Conservation (phyloP, 2,329 filamentous ascomycete genomes). For the Botrytis aclada region DNA sequence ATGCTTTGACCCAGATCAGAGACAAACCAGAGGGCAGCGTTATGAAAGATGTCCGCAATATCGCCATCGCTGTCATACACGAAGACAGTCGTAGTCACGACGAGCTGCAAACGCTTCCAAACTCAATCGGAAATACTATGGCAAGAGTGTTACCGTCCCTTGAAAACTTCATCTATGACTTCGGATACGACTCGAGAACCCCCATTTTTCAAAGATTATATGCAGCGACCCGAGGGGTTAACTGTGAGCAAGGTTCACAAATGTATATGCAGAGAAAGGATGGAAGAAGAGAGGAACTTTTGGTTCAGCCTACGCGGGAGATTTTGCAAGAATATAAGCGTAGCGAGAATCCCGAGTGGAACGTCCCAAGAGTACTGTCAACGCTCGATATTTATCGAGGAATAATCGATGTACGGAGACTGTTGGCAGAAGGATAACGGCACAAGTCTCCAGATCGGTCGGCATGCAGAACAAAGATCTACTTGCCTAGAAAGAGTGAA, state of each 20-base stretch:
- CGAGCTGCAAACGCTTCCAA: background rate
- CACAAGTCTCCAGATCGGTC: background rate
- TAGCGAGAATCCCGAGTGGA: background rate
- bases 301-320: background rate
- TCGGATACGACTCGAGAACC: background rate
- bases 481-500: background rate
- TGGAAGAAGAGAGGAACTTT: background rate
- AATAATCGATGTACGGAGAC: background rate
- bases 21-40: background rate
- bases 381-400: background rate
- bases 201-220: too few relatives aligned
- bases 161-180: background rate
- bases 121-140: background rate
- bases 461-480: background rate
- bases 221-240: background rate
- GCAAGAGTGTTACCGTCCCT: background rate
- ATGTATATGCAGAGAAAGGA: background rate
- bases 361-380: background rate
- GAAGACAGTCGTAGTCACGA: background rate
- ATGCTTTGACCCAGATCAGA: background rate
- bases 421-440: background rate
- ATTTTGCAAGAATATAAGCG: background rate
- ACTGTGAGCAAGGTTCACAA: background rate
- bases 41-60: constrained; percentile 3
- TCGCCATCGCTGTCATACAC: background rate